Base-by-base conservation (phyloP, 768 basidiomycete species). In the Naematelia aurantialba region DNA sequence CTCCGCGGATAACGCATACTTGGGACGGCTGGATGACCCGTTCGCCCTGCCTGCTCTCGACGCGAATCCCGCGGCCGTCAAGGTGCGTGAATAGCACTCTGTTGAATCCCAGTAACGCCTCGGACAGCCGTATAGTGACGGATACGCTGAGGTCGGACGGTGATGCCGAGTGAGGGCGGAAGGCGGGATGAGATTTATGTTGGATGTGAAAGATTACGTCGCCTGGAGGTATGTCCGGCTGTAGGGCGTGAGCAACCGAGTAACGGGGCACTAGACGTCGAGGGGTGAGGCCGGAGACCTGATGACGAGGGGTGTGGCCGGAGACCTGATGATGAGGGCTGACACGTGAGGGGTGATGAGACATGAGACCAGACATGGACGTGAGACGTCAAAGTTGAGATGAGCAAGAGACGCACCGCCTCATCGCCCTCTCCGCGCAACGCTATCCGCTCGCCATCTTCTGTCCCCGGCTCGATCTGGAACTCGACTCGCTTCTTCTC, bases 61-160 rank as follows among this genome's bases (percentile, higher is more conserved):
- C 83, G 34, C 84, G 85, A 52, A 97, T 82, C n/a, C 91, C 91
- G 13, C 91, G 85, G 10, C 92, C 92, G 71, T 99, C 94, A 27
- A 99, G 81, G 75, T 99, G 94, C 5, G 87, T 89, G 58, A 99
- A 80, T 22, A 96, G 79, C 62, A 97, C 87, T 25, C 94, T 85
- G 48, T 87, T 89, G 79, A 99, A 93, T n/a, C 94, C 94, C 54
- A 96, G 83, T 10, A 98, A 83, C 2, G 92, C 89, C 78, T 99
- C 94, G 10, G 92, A 93, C 26, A 98, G 81, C 0, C 91, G 93
- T 57, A 99, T 87, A 47, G 85, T 85, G 57, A 91, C 84, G 29
- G 83, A 85, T 1, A 89, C 85, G 39, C 89, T 80, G 29, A 99
- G 82, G 71, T 93, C 88, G 1, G 61, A 59, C 4, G 50, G 24